phyloP scores from a whole-genome alignment of 306 rosid species.

The Cucurbita moschata region DNA sequence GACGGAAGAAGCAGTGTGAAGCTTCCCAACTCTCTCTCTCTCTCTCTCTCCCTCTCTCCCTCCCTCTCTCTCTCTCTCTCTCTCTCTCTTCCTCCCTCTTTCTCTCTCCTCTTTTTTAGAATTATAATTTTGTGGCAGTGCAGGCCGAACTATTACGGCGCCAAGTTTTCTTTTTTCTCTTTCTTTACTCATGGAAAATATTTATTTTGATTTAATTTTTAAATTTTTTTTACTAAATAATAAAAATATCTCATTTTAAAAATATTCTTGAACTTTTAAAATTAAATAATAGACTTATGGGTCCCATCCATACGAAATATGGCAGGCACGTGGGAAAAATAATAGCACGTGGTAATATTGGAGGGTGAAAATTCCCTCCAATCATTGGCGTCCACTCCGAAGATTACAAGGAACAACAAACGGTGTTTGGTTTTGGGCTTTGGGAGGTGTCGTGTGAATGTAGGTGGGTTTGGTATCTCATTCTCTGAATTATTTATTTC shows the following conservation, averaged over 20 bases:
- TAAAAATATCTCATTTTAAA: no score
- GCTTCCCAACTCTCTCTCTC: conserved; percentile 14
- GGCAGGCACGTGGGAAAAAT: neutral
- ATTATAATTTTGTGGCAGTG: neutral
- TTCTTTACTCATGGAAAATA: no score
- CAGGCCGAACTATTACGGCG: neutral
- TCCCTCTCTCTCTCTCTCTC: neutral
- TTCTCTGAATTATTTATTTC: no score
- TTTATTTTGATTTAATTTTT: no score
- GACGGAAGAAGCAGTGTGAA: conserved; percentile 34
- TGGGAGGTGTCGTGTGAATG: neutral
- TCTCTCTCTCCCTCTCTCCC: conserved; percentile 13
- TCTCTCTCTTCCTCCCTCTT: neutral
- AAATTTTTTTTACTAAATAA: no score
- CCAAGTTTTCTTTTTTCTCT: neutral
- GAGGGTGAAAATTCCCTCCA: neutral
- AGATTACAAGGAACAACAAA: neutral
- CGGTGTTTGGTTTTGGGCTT: neutral
- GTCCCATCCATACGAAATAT: neutral
- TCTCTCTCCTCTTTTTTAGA: conserved; percentile 4
- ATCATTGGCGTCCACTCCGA: neutral
- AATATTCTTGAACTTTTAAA: no score
- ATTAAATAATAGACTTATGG: neutral
- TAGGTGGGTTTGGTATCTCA: neutral
- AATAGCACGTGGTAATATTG: neutral